Evolutionary conservation across 176 grass and related monocot genomes (phyloP).

Genomic region (Oryza rufipogon): DNA sequence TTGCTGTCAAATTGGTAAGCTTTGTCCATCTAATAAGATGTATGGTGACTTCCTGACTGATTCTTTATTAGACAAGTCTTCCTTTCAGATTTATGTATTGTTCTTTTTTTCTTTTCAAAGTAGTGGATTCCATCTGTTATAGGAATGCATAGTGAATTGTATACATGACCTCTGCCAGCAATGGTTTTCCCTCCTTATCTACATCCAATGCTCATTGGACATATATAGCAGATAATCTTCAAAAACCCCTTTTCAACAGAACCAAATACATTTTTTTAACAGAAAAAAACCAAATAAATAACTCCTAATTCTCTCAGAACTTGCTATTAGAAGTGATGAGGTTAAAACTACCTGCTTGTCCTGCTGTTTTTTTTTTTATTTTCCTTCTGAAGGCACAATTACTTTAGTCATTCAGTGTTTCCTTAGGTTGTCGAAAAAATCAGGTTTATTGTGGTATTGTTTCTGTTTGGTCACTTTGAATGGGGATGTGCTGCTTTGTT

Average conservation of each 20-base stretch:
- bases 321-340: background rate
- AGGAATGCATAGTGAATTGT: background rate
- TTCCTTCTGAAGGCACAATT: slow-evolving; percentile 18
- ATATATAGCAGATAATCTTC: slow-evolving; percentile 11
- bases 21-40: background rate
- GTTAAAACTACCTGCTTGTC: background rate
- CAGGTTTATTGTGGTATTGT: slow-evolving; percentile 3
- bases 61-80: background rate
- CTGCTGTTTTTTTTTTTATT: background rate
- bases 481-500: background rate
- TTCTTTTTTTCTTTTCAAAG: slow-evolving; percentile 1
- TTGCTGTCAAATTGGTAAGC: background rate
- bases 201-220: background rate
- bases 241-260: background rate
- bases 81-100: background rate
- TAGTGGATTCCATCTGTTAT: background rate
- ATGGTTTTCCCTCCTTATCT: background rate
- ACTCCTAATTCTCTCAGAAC: background rate
- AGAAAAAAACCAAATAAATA: background rate
- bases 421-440: background rate
- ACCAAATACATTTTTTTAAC: background rate
- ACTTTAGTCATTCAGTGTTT: slow-evolving; percentile 10
- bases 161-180: background rate
- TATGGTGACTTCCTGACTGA: background rate
- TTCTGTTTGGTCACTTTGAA: slow-evolving; percentile 27